Evolutionary conservation across 1,139 yeast species (phyloP), one percentile per base, ranked within the genome.

Genomic region (Diutina sp.): DNA sequence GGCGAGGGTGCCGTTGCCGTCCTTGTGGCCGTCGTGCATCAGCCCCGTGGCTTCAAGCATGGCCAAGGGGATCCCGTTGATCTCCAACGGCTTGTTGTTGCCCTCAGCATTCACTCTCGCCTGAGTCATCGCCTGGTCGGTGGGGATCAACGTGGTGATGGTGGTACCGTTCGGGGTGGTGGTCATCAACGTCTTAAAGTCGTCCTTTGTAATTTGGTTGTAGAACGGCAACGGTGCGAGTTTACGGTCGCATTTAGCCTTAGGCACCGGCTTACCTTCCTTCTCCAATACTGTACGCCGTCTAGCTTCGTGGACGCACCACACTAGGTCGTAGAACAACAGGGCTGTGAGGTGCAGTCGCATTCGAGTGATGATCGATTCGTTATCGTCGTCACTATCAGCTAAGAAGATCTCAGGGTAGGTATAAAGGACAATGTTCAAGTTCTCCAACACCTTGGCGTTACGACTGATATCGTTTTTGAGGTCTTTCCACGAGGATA

Each of bases 161-260:
- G 97, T 89, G 0, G 97, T 90, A 58, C 97, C 97, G 63, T 89
- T 89, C 2, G 97, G 96, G 0, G 96, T 86, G 0, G 96, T 90
- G 1, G 90, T 84, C 1, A 91, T 85, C 30, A 87, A 83, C 0
- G 96, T 86, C 55, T 85, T 85, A 71, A 90, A 90, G 68, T 89
- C 95, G 66, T 90, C 97, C 65, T 84, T 85, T n/a, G 95, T 87
- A 63, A 90, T 90, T 67, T 90, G 96, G 66, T 88, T 89, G 69
- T 90, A 90, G 66, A 90, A 87, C n/a, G 97, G 97, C 54, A 90
- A 72, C 6, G 97, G 97, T 62, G 44, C 55, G 54, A 46, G 25
- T 62, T 62, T 21, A 50, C 56, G 29, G 51, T 55, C 57, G 54
- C 44, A 57, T 55, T 38, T 18, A 12, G 25, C 28, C 28, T 21